phyloP scores from a whole-genome alignment of 129 eudicot genomes.

The Oenanthe sinensis region DNA sequence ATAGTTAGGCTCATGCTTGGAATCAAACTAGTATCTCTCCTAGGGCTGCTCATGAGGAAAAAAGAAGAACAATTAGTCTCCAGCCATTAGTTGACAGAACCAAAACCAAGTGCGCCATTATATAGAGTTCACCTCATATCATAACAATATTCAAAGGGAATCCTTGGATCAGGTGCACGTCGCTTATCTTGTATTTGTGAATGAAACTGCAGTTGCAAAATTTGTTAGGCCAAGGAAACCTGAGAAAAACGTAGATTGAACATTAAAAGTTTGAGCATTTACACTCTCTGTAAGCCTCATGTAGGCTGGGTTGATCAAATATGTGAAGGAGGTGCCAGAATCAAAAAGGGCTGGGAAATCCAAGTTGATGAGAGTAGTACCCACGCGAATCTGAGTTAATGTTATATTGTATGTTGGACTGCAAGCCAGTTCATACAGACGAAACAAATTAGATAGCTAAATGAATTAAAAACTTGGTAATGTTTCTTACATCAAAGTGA shows the following conservation, averaged over 20 bases:
- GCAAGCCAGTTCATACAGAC: constrained; percentile 10
- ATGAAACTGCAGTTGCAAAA: constrained; percentile 47
- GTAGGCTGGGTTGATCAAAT: constrained; percentile 61
- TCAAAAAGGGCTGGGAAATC: constrained; percentile 75
- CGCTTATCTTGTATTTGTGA: constrained; percentile 52
- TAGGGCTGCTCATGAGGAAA: constrained; percentile 45
- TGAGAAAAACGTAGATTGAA: background rate
- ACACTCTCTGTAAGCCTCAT: constrained; percentile 61
- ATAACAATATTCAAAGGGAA: constrained; percentile 88
- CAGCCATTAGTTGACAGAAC: constrained; percentile 1
- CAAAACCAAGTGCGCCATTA: background rate
- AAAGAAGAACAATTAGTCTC: constrained; percentile 12
- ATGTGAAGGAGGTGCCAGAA: constrained; percentile 88
- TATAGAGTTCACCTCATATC: constrained; percentile 59
- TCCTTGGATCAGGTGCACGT: constrained; percentile 67
- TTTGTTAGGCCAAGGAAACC: background rate
- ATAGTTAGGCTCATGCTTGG: constrained; percentile 67
- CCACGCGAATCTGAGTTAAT: constrained; percentile 62
- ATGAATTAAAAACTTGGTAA: background rate
- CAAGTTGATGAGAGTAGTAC: constrained; percentile 47
- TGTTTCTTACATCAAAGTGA: constrained; percentile 4
- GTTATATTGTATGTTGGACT: constrained; percentile 78
- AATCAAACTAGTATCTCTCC: constrained; percentile 53
- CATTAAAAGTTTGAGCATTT: constrained; percentile 12
- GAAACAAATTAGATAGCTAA: background rate